Evolutionary conservation across 78 protist species (phyloP).

Genomic region (slime mould (Dictyostelium discoideum)): dicty_2.7 NC_007091.3:2160001-2160500

Average conservation of each 20-base stretch:
- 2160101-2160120: background rate
- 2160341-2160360: conserved; percentile 5
- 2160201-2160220: conserved; percentile 21
- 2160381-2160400: background rate
- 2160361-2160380: background rate
- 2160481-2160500: background rate
- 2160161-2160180: background rate
- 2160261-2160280: conserved; percentile 22
- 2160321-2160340: conserved; percentile 28
- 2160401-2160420: background rate
- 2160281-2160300: conserved; percentile 1
- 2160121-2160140: background rate
- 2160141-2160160: background rate
- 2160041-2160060: background rate
- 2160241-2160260: background rate
- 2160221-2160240: background rate
- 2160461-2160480: background rate
- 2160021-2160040: conserved; percentile 26
- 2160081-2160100: conserved; percentile 41
- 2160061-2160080: conserved; percentile 44
- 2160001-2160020: background rate
- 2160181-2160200: background rate
- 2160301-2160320: conserved; percentile 24
- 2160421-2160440: background rate
- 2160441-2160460: background rate